Evolutionary conservation across 306 rosid genomes (phyloP).

Genomic region (Vigna nakashimae): DNA sequence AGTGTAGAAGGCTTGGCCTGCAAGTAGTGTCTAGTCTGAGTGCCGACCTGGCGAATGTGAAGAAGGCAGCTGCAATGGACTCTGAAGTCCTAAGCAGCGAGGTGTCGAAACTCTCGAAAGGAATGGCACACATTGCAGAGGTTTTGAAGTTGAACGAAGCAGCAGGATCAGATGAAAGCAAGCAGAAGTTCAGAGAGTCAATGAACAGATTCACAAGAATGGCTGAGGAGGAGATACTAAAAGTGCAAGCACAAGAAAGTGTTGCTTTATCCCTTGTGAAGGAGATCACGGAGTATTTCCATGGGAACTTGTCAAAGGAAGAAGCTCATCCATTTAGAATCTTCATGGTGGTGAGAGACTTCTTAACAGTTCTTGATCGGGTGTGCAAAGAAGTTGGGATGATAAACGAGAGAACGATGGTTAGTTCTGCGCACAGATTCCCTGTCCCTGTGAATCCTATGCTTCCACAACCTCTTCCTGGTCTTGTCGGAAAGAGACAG

Average conservation of each 20-base stretch:
- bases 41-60: constrained; percentile 82
- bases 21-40: constrained; percentile 85
- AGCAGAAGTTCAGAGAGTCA: constrained; percentile 63
- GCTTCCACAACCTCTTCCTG: constrained; percentile 77
- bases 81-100: constrained; percentile 78
- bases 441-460: constrained; percentile 94
- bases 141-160: constrained; percentile 55
- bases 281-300: constrained; percentile 97
- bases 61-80: constrained; percentile 96
- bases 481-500: constrained; percentile 52
- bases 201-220: constrained; percentile 79
- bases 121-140: constrained; percentile 64
- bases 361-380: constrained; percentile 72
- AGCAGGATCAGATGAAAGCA: constrained; percentile 50
- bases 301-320: constrained; percentile 90
- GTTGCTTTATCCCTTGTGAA: constrained; percentile 86
- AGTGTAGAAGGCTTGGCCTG: constrained; percentile 82
- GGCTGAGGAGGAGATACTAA: constrained; percentile 81
- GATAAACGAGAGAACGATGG: constrained; percentile 80
- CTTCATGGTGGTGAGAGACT: constrained; percentile 93
- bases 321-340: constrained; percentile 98
- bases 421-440: constrained; percentile 81
- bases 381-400: constrained; percentile 94
- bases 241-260: constrained; percentile 87
- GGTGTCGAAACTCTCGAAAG: constrained; percentile 80